Base-by-base conservation (phyloP, 2,329 filamentous ascomycete species). In the Arthrobotrys megalospora region DNA sequence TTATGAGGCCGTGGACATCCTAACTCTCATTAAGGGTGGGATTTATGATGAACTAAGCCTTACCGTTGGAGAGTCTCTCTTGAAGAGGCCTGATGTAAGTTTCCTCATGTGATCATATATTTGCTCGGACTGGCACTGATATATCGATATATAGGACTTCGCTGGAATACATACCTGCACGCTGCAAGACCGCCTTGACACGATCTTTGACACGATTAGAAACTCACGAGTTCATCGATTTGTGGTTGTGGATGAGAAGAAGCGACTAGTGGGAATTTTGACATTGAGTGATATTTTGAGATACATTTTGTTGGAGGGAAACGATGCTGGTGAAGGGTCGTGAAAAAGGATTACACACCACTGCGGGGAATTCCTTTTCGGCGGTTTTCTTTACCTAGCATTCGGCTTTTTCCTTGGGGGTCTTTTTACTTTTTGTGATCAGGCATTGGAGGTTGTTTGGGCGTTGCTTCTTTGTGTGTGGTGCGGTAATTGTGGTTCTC, bases 1-100 rank as follows among this genome's bases (percentile, higher is more conserved):
- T 10, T 99, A 99, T 82, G 96, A 99, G 85, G 93, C 96, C 1
- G 94, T 99, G 63, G 96, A 99, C 85, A 94, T 99, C 78, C 97
- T 99, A 81, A 92, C 94, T 0, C 91, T 97, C 82, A 97, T 99
- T 85, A 97, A 96, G 85, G 94, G 93, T 21, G 94, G 94, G 19
- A 90, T 90, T 41, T 98, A 98, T 83, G 96, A 98, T 80, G 95
- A 97, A 81, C 87, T 99, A 71, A 91, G 92, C 76, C 89, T 94
- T 19, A 93, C 89, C 6, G 93, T 98, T 3, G 96, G 95, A 50
- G 94, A 97, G 80, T 95, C 95, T 1, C 86, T 98, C 70, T 91
- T 93, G 82, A 96, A 92, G 84, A 90, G 95, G 79, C 90, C 93
- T 11, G 92, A 96, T 65, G 89, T 91, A 85, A 80, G 86, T 58